Percentiles rank a stretch among this genome's conserved stretches.
phyloP scores from a whole-genome alignment of 192 early-diverging fungal species.

The Allomyces javanicus region DNA sequence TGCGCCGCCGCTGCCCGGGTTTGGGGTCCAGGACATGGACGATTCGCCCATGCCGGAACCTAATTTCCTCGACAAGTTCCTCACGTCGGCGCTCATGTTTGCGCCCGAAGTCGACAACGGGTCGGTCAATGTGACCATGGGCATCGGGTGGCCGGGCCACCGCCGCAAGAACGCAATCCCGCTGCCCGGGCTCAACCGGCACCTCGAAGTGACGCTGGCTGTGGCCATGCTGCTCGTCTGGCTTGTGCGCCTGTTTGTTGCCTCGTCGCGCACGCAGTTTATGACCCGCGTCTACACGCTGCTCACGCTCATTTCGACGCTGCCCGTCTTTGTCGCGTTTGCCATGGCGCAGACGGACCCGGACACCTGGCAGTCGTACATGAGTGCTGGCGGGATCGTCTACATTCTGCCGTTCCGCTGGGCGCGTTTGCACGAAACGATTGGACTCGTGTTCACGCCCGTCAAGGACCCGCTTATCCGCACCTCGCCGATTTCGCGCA shows the following conservation, averaged over 20 bases:
- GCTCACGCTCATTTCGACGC: not conserved
- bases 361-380: not conserved
- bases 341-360: not conserved
- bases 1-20: not conserved
- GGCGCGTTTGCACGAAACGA: not conserved
- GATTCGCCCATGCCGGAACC: not conserved
- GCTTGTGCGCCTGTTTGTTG: not conserved
- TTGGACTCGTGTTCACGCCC: constrained; percentile 9
- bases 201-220: not conserved
- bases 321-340: not conserved
- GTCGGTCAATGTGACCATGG: not conserved
- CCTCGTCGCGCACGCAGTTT: not conserved
- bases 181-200: not conserved
- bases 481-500: constrained; percentile 36
- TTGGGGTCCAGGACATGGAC: not conserved
- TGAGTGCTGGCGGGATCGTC: not conserved
- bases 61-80: too few species aligned
- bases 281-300: not conserved
- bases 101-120: not conserved
- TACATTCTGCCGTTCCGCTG: not conserved
- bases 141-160: not conserved
- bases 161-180: not conserved
- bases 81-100: not conserved
- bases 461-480: constrained; percentile 39
- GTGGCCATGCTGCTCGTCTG: not conserved